Conservation (phyloP, 352 stramenopile species). For the Phytophthora multivora region DNA sequence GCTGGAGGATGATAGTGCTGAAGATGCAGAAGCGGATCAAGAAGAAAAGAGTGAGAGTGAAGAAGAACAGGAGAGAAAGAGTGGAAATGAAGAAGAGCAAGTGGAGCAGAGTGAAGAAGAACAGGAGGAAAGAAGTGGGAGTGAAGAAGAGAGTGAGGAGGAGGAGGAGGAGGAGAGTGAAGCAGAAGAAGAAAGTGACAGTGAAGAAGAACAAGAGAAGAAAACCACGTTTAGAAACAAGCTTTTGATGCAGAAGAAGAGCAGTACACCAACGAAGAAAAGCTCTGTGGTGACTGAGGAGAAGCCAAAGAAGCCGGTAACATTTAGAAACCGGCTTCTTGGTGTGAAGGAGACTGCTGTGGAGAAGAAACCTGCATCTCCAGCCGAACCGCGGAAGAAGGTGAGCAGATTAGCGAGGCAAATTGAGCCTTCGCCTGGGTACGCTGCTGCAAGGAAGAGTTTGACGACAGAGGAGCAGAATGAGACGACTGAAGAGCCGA, state of each 20-base stretch:
- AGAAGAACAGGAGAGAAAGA: conserved; percentile 2
- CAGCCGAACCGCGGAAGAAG: conserved; percentile 6
- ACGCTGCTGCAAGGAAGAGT: conserved; percentile 19
- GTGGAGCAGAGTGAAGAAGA: conserved; percentile 11
- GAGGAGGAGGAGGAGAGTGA: neutral
- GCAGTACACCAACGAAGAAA: neutral
- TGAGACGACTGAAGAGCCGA: neutral
- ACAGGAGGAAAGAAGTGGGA: neutral
- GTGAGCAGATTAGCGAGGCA: neutral
- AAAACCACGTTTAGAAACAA: conserved; percentile 14
- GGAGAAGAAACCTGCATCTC: neutral
- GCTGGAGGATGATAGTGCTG: conserved; percentile 19
- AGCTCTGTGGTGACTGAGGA: neutral
- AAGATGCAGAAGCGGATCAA: conserved; percentile 10
- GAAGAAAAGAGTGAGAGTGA: conserved; percentile 7
- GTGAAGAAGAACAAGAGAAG: conserved; percentile 3
- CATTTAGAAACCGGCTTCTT: conserved; percentile 6
- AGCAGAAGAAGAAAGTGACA: too few species aligned
- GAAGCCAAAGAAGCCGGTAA: neutral
- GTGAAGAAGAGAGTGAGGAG: conserved; percentile 2
- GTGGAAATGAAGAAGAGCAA: conserved; percentile 1
- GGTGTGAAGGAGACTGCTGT: neutral
- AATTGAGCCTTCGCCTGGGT: conserved; percentile 7
- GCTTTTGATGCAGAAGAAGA: conserved; percentile 6
- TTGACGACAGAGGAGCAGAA: neutral